Evolutionary conservation across 805 yeast genomes (phyloP), one percentile per base, ranked within the genome.

Genomic region (Myxozyma vanderwaltii): DNA sequence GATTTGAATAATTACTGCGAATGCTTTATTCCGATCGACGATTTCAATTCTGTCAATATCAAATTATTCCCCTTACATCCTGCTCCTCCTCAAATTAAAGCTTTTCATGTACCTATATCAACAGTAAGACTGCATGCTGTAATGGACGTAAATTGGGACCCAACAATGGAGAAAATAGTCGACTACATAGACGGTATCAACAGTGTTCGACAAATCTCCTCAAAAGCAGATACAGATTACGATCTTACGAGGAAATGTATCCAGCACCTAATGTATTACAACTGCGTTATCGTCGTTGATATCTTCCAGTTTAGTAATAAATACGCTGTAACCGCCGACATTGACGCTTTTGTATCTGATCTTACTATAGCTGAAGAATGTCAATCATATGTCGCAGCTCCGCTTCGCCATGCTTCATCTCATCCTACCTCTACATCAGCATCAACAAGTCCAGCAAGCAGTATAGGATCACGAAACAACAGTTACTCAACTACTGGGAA

Each of bases 1-100:
- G 99, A 94, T 72, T 77, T 94, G 65, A 95, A 94, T 74, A 90
- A 89, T 70, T 95, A 91, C 74, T 89, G 96, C 0, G 99, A 94
- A 72, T 94, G 99, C 74, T 82, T 91, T 71, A 92, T 94, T 31
- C 97, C 97, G 0, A 83, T 94, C 35, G 97, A 92, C 33, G 85
- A 85, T 24, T 86, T 96, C 31, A 94, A 89, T 70, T 86, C 94
- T 1, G 87, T 94, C 27, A 96, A 94, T 73, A 90, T 95, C 69
- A 94, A 95, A 70, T 76, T 94, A n/a, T 89, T 94, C 68, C 98
- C 98, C 0, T 77, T 89, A n/a, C 76, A 87, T 36, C 86, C 88
- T 12, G 88, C 91, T 1, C 96, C 91, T 2, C 86, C 91, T 0
- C 82, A 82, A 49, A 76, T 94, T 23, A 79, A 84, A 51, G 83